Conservation (phyloP, 139 green algal species). For the Haematococcus lacustris region DNA sequence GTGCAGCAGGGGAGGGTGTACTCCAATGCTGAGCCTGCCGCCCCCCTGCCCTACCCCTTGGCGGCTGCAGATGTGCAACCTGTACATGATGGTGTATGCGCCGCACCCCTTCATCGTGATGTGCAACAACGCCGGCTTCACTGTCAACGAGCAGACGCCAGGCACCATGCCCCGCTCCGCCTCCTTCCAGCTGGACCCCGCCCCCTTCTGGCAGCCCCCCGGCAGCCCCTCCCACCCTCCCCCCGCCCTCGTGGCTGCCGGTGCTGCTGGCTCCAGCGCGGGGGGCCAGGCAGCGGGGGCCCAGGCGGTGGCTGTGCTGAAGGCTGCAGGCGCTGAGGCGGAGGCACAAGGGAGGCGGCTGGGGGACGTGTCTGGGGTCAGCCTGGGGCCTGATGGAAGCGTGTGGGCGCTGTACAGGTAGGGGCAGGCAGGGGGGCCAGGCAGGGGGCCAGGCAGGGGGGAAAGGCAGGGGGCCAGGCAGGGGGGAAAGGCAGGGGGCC, state of each 20-base stretch:
- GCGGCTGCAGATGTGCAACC: constrained; percentile 65
- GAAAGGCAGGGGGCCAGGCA: no score
- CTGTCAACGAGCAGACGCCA: constrained; percentile 17
- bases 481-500: no score
- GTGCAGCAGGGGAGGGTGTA: no score
- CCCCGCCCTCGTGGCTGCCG: no score
- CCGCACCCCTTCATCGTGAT: constrained; percentile 36
- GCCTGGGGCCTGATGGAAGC: constrained; percentile 31
- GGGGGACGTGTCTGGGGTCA: constrained; percentile 24
- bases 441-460: no score
- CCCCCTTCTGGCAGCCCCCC: constrained; percentile 33
- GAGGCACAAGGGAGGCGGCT: constrained; percentile 1
- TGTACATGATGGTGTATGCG: constrained; percentile 38
- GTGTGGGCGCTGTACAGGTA: constrained; percentile 68
- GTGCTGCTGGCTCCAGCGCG: neutral
- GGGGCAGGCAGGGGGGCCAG: neutral
- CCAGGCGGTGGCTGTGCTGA: neutral
- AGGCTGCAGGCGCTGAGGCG: neutral
- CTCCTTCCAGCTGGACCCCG: constrained; percentile 19
- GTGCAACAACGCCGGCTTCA: constrained; percentile 21
- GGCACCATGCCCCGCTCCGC: constrained; percentile 19
- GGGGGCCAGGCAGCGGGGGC: neutral
- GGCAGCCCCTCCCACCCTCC: no score
- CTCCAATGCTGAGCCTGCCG: no score
- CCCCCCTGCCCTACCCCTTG: no score